Evolutionary conservation across 1,284 basidiomycete species (phyloP).

Genomic region (Tranzscheliella williamsii): DNA sequence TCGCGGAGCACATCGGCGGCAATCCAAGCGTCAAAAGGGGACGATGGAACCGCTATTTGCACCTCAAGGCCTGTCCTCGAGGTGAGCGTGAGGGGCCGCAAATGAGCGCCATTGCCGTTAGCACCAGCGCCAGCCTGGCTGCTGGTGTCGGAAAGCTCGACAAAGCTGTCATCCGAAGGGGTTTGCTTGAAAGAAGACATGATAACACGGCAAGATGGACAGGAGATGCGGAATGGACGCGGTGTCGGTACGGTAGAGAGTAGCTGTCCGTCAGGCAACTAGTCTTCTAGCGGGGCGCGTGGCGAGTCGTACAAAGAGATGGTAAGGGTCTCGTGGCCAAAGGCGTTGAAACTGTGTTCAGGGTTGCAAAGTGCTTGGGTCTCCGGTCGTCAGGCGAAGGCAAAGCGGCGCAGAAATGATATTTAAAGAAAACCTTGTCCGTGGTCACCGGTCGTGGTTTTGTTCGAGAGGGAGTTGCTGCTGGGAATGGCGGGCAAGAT

Average conservation of each 20-base stretch:
- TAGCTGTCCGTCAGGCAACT: constrained; percentile 1
- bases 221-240: no score
- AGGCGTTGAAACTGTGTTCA: neutral
- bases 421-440: neutral
- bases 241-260: no score
- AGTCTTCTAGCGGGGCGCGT: neutral
- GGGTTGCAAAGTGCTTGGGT: neutral
- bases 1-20: constrained; percentile 50
- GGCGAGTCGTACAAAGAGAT: neutral
- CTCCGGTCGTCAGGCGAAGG: constrained; percentile 2
- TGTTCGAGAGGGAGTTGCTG: neutral
- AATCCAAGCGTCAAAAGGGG: constrained; percentile 55
- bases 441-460: neutral
- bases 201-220: no score
- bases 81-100: constrained; percentile 31
- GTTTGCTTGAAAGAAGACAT: constrained; percentile 31
- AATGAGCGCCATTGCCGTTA: constrained; percentile 27
- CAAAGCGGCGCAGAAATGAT: neutral
- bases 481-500: neutral
- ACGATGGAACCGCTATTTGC: constrained; percentile 43
- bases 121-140: constrained; percentile 34
- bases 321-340: neutral
- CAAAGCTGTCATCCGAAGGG: constrained; percentile 40
- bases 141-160: constrained; percentile 30
- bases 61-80: constrained; percentile 33